Evolutionary conservation across 169 alveolate species (phyloP).

Genomic region (Plasmodium gonderi): DNA sequence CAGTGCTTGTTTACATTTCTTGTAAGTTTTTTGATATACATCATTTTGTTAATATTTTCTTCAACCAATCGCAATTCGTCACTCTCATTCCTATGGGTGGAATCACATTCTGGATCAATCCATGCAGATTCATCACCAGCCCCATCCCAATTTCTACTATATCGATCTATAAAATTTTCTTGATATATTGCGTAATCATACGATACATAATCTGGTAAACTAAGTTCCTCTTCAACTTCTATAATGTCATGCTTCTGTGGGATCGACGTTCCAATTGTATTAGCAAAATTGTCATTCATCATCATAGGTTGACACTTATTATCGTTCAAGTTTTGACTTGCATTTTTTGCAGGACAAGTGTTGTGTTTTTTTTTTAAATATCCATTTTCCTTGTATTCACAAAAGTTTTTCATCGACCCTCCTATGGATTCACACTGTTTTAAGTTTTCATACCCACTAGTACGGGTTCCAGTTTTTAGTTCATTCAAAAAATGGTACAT

Average conservation of each 20-base stretch:
- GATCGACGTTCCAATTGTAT: not conserved
- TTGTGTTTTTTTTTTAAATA: not conserved
- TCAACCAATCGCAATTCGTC: conserved; percentile 10
- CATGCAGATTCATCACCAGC: not conserved
- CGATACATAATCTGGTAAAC: conserved; percentile 12
- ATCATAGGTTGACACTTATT: not conserved
- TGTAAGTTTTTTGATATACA: not conserved
- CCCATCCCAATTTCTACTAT: not conserved
- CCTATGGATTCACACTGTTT: not conserved
- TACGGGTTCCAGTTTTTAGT: not conserved
- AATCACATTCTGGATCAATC: not conserved
- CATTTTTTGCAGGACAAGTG: not conserved
- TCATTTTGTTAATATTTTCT: not conserved
- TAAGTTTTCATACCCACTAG: not conserved
- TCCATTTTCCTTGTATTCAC: not conserved
- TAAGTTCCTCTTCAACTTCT: not conserved
- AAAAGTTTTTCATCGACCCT: not conserved
- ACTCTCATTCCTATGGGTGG: not conserved
- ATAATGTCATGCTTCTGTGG: no score
- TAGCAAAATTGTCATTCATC: not conserved
- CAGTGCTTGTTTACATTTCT: conserved; percentile 29
- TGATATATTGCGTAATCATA: conserved; percentile 62
- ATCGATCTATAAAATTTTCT: conserved; percentile 22
- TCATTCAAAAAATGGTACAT: conserved; percentile 38
- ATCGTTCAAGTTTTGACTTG: not conserved